Percentiles rank a stretch among this genome's conserved stretches.
Conservation (phyloP, 1,139 yeast genomes). For the Lodderomyces parapsilosis region DNA sequence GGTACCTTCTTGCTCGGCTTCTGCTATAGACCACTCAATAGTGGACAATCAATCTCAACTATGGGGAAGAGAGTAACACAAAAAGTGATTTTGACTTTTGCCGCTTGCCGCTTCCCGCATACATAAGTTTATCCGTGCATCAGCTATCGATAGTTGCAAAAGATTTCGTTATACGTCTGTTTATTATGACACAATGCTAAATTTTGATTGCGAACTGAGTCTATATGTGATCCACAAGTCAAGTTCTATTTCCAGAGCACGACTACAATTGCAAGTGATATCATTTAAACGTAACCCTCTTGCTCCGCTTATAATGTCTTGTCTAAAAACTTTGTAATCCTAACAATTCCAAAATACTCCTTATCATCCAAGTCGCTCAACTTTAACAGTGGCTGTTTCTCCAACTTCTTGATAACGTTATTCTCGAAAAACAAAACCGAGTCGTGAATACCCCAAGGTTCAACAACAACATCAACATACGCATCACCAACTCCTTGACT, state of each 20-base stretch:
- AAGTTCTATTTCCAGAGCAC: no score
- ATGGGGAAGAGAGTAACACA: background rate
- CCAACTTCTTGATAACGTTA: constrained; percentile 15
- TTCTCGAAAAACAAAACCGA: constrained; percentile 34
- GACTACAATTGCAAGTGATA: no score
- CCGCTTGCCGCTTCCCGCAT: background rate
- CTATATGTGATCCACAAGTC: no score
- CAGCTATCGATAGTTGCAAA: no score
- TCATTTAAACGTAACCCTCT: no score
- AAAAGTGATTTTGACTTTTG: background rate
- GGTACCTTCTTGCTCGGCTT: no score
- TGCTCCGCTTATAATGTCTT: constrained; percentile 14
- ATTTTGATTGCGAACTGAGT: no score
- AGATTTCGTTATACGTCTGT: no score
- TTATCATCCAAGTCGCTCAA: constrained; percentile 17
- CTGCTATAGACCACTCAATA: no score
- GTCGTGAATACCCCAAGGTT: constrained; percentile 49
- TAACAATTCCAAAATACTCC: constrained; percentile 28
- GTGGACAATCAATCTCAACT: no score
- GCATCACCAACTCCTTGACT: constrained; percentile 17
- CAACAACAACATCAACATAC: constrained; percentile 26
- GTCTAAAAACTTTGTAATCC: constrained; percentile 28
- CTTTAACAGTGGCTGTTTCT: constrained; percentile 10
- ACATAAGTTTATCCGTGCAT: background rate
- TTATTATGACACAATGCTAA: no score